Evolutionary conservation across 2,329 filamentous ascomycete genomes (phyloP).

Genomic region (Alternaria viburni): DNA sequence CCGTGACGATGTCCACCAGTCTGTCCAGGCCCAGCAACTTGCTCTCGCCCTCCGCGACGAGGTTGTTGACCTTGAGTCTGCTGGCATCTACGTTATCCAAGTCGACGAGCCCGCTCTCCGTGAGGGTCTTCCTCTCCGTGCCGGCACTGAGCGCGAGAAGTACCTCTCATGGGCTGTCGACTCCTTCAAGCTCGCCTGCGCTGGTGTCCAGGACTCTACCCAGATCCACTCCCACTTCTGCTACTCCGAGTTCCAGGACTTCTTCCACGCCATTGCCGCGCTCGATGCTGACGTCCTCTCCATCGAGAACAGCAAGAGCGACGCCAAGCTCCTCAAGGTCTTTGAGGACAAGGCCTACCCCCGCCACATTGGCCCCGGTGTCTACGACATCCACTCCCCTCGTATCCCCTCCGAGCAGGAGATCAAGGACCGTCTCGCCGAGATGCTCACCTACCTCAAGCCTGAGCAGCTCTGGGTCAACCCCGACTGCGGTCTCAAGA

Average conservation of each 20-base stretch:
- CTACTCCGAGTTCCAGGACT: slow-evolving; percentile 99
- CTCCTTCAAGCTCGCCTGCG: slow-evolving; percentile 94
- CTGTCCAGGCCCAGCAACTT: slow-evolving; percentile 97
- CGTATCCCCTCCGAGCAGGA: slow-evolving; percentile 97
- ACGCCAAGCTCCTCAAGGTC: slow-evolving; percentile 98
- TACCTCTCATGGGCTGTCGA: slow-evolving; percentile 98
- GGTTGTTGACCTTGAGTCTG: slow-evolving; percentile 96
- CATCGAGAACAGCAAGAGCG: slow-evolving; percentile 99
- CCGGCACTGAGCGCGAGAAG: slow-evolving; percentile 91
- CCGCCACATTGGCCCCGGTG: slow-evolving; percentile 97
- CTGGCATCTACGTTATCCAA: slow-evolving; percentile 97
- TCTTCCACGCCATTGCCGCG: slow-evolving; percentile 99
- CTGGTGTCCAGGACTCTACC: slow-evolving; percentile 91
- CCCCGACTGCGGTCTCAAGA: slow-evolving; percentile 99
- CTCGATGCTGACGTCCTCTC: slow-evolving; percentile 97
- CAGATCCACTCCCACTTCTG: slow-evolving; percentile 99
- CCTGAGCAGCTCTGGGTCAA: slow-evolving; percentile 99
- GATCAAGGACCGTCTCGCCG: slow-evolving; percentile 95
- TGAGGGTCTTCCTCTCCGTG: slow-evolving; percentile 96
- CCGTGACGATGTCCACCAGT: slow-evolving; percentile 99
- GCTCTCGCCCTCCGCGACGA: slow-evolving; percentile 98
- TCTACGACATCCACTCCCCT: slow-evolving; percentile 99
- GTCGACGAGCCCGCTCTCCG: slow-evolving; percentile 98
- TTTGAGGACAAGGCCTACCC: slow-evolving; percentile 98
- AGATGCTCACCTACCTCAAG: slow-evolving; percentile 96